Evolutionary conservation across 2,329 filamentous ascomycete species (phyloP).

Genomic region (Monosporascus cannonballus): DNA sequence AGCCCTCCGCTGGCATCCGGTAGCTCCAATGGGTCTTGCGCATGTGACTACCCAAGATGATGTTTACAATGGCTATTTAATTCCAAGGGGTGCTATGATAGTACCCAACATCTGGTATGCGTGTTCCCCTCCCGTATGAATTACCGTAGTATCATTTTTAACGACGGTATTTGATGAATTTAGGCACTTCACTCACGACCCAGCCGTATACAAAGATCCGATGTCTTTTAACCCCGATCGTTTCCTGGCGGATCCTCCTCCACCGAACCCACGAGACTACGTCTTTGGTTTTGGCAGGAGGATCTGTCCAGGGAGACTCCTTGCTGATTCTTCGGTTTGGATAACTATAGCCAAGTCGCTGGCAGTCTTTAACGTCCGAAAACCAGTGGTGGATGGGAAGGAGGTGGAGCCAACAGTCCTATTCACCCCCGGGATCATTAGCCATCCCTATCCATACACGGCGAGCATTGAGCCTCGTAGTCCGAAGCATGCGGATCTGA

Average conservation of each 20-base stretch:
- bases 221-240: conserved; percentile 9
- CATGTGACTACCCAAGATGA: conserved; percentile 8
- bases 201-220: conserved; percentile 5
- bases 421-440: conserved; percentile 16
- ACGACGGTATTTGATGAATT: too few relatives aligned
- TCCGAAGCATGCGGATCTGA: conserved; percentile 17
- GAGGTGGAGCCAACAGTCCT: conserved; percentile 19
- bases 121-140: not conserved
- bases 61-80: conserved; percentile 9
- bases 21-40: not conserved
- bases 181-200: conserved; percentile 4
- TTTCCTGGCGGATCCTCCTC: conserved; percentile 7
- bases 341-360: conserved; percentile 28
- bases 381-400: conserved; percentile 28
- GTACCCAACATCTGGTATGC: conserved; percentile 12
- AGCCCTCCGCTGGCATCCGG: conserved; percentile 36
- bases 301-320: conserved; percentile 6
- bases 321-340: conserved; percentile 10
- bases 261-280: conserved; percentile 2
- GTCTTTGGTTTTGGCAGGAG: conserved; percentile 12
- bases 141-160: too few relatives aligned
- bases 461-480: conserved; percentile 18
- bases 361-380: conserved; percentile 35
- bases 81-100: conserved; percentile 11
- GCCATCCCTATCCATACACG: conserved; percentile 17